A percentile compares a stretch with the other conserved stretches of the same genome.
Conservation (phyloP, 495 filamentous ascomycete species). For the Chaetomium cochliodes region DNA sequence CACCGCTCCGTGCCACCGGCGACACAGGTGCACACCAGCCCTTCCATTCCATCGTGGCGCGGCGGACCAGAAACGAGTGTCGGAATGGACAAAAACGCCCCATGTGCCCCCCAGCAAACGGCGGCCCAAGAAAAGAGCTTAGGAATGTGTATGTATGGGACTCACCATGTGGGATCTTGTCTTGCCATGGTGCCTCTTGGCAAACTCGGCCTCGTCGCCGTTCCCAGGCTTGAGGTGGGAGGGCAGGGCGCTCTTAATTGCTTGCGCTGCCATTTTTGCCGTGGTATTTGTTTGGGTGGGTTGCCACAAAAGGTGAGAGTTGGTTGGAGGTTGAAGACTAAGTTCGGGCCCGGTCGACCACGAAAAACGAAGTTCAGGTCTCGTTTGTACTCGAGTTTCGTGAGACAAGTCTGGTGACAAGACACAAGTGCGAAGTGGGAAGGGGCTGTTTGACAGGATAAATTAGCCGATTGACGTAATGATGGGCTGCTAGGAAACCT, state of each 20-base stretch:
- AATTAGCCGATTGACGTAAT: constrained; percentile 44
- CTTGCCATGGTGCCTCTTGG: constrained; percentile 87
- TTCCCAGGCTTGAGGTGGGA: constrained; percentile 69
- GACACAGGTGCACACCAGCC: background rate
- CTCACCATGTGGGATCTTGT: constrained; percentile 94
- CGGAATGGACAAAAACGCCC: constrained; percentile 1
- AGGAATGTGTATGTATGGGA: constrained; percentile 32
- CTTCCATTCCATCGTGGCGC: constrained; percentile 4
- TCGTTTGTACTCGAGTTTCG: background rate
- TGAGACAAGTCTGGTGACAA: background rate
- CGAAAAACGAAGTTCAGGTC: background rate
- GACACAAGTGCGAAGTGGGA: background rate
- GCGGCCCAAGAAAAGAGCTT: constrained; percentile 4
- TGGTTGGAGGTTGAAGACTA: background rate
- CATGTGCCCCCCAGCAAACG: background rate
- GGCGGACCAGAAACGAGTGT: background rate
- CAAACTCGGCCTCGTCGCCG: constrained; percentile 53
- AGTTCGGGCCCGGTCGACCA: background rate
- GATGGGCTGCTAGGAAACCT: constrained; percentile 17
- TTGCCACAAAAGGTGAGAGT: background rate
- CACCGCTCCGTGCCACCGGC: constrained; percentile 10
- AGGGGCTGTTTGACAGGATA: constrained; percentile 17
- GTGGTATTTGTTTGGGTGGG: constrained; percentile 7
- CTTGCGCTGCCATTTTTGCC: constrained; percentile 63
- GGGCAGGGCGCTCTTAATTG: constrained; percentile 69